These are phyloP conservation scores for Kodamaea sp. DNA, from an alignment of 1,139 yeast species.

Conservation along the genomic window DNA sequence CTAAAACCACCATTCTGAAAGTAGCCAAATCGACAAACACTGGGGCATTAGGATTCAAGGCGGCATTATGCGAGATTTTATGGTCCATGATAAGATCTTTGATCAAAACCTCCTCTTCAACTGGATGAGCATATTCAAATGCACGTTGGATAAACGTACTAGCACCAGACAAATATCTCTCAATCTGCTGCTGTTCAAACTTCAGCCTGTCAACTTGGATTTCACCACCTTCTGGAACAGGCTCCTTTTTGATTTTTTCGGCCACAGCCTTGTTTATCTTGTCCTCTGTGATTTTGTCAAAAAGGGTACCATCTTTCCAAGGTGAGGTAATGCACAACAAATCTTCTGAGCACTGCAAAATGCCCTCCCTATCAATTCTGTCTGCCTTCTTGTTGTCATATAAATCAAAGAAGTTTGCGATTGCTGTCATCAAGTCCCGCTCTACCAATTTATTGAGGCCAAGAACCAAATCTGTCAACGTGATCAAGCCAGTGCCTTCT, in stretches of 20 bases:
- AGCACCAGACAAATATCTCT: conserved; percentile 83
- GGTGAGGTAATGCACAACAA: conserved; percentile 79
- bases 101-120: conserved; percentile 43
- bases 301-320: conserved; percentile 67
- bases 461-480: conserved; percentile 66
- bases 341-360: conserved; percentile 84
- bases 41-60: conserved; percentile 78
- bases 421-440: conserved; percentile 73
- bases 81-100: conserved; percentile 42
- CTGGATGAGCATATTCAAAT: conserved; percentile 85
- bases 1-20: conserved; percentile 90
- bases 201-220: conserved; percentile 62
- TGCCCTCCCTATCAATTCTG: conserved; percentile 73
- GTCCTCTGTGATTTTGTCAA: conserved; percentile 60
- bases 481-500: conserved; percentile 53
- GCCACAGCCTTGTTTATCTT: conserved; percentile 68
- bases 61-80: conserved; percentile 60
- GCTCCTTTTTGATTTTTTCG: conserved; percentile 53
- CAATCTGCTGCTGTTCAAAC: conserved; percentile 70
- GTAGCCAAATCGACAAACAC: conserved; percentile 80
- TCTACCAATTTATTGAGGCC: conserved; percentile 75
- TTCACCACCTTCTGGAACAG: conserved; percentile 38
- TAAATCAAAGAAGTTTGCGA: conserved; percentile 76
- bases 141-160: conserved; percentile 85
- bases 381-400: conserved; percentile 68